phyloP scores from a whole-genome alignment of 225 moss, liverwort and hornwort species.

The Physcomitrium patens region DNA sequence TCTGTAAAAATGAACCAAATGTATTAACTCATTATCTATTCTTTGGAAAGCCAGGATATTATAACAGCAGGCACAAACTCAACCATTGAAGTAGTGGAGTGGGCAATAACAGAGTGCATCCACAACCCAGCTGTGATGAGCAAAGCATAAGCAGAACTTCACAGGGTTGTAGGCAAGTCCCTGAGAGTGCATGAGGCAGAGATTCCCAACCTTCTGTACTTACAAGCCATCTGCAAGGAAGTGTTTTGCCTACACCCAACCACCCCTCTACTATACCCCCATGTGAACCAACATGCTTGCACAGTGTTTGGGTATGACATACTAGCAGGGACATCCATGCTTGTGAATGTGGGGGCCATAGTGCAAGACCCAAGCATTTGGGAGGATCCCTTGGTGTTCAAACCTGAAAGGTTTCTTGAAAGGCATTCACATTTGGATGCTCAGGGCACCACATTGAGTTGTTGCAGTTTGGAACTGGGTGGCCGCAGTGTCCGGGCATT shows the following conservation, averaged over 20 bases:
- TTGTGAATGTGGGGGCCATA: conserved; percentile 22
- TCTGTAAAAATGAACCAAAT: too few relatives aligned
- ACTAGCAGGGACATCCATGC: neutral
- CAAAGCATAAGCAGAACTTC: conserved; percentile 20
- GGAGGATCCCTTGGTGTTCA: conserved; percentile 27
- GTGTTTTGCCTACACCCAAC: neutral
- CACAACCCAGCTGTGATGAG: conserved; percentile 14
- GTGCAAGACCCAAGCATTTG: conserved; percentile 11
- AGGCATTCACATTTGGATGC: neutral
- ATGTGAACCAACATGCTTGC: neutral
- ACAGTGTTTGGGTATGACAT: conserved; percentile 24
- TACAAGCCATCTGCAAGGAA: conserved; percentile 27
- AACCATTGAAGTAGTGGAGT: neutral
- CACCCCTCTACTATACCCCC: neutral
- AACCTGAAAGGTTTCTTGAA: conserved; percentile 20
- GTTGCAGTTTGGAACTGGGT: conserved; percentile 19
- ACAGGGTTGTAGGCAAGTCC: neutral
- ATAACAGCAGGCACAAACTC: neutral
- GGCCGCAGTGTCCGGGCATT: neutral
- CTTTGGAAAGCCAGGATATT: neutral
- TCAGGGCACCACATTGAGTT: conserved; percentile 14
- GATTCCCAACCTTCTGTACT: conserved; percentile 19
- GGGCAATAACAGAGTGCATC: conserved; percentile 32
- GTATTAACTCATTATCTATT: too few relatives aligned
- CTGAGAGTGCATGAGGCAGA: conserved; percentile 28